phyloP scores from a whole-genome alignment of 495 filamentous ascomycete species.

The Penicillium samsonianum region DNA sequence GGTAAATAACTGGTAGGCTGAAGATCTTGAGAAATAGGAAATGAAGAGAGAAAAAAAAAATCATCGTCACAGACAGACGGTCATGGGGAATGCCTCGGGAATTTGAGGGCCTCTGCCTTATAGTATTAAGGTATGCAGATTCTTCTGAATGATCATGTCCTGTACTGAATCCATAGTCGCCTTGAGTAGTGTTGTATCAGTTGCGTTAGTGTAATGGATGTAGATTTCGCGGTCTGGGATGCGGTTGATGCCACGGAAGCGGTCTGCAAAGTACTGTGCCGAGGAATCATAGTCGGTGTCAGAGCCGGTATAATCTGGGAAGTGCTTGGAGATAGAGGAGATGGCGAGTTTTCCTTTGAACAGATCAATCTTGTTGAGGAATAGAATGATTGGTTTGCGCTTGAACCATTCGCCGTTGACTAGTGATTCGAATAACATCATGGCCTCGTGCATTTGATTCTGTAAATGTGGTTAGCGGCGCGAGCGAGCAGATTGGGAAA shows the following conservation, averaged over 20 bases:
- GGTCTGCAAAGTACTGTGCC: conserved; percentile 84
- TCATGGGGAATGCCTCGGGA: conserved; percentile 32
- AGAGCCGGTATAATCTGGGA: conserved; percentile 81
- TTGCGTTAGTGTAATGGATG: conserved; percentile 91
- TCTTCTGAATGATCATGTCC: conserved; percentile 99
- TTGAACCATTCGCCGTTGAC: conserved; percentile 98
- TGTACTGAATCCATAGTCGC: conserved; percentile 97
- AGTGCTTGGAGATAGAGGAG: conserved; percentile 84
- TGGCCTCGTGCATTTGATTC: conserved; percentile 99
- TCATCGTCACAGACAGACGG: conserved; percentile 26
- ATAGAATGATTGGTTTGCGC: conserved; percentile 92
- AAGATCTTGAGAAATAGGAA: conserved; percentile 23
- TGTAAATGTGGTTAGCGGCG: conserved; percentile 31
- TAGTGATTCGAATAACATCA: conserved; percentile 97
- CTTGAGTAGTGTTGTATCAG: conserved; percentile 92
- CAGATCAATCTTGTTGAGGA: conserved; percentile 98
- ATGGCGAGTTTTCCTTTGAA: conserved; percentile 85
- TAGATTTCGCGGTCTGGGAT: conserved; percentile 88
- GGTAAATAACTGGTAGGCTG: conserved; percentile 22
- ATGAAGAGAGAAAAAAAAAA: conserved; percentile 20
- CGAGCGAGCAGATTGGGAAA: not conserved
- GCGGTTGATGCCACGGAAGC: conserved; percentile 83
- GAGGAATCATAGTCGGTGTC: conserved; percentile 59
- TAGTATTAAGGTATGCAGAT: conserved; percentile 90
- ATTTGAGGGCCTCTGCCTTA: conserved; percentile 49